These are phyloP conservation scores for Populus alba DNA, from an alignment of 345 rosid genomes.

Conservation along the genomic window DNA sequence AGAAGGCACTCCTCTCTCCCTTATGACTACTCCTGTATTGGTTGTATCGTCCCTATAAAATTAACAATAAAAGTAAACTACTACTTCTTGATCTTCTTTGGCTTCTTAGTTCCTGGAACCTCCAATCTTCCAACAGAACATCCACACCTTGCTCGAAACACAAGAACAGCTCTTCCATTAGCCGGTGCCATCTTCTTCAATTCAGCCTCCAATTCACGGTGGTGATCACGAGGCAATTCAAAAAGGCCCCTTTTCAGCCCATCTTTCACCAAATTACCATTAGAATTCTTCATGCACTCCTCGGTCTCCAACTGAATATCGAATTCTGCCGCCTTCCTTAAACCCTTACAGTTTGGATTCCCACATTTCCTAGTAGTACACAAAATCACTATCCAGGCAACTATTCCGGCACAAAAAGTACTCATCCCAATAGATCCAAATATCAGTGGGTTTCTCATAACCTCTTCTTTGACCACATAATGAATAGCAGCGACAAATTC, in stretches of 20 bases:
- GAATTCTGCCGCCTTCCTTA: conserved; percentile 73
- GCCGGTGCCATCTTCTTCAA: conserved; percentile 79
- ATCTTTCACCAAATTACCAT: conserved; percentile 30
- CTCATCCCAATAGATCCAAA: conserved; percentile 68
- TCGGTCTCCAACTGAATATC: conserved; percentile 93
- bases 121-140: conserved; percentile 72
- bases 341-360: conserved; percentile 77
- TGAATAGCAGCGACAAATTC: conserved; percentile 43
- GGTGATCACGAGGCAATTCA: conserved; percentile 68
- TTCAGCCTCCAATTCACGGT: conserved; percentile 66
- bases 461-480: conserved; percentile 58
- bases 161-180: conserved; percentile 67
- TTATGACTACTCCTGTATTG: conserved; percentile 43
- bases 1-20: conserved; percentile 38
- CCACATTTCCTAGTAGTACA: conserved; percentile 69
- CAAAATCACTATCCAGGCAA: conserved; percentile 58
- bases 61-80: conserved; percentile 4
- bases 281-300: conserved; percentile 70
- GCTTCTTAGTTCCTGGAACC: conserved; percentile 79
- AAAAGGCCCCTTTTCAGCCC: conserved; percentile 55
- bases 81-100: conserved; percentile 78
- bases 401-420: conserved; percentile 53
- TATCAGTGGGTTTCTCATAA: conserved; percentile 54
- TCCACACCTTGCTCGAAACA: conserved; percentile 68
- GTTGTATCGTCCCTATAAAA: conserved; percentile 26